Conservation (phyloP, 345 rosid genomes). For the Citropsis articulata region DNA sequence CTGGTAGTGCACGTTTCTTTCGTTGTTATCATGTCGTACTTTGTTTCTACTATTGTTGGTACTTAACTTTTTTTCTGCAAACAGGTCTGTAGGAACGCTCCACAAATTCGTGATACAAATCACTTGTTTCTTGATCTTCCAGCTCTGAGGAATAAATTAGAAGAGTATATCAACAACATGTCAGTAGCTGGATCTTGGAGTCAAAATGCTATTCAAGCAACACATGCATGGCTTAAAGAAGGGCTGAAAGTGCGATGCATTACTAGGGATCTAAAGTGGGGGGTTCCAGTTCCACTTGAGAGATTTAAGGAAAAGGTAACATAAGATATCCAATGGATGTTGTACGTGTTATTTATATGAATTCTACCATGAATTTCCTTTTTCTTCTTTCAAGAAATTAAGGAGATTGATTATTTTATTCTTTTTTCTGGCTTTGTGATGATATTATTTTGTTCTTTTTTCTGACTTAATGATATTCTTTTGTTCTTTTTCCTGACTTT, state of each 20-base stretch:
- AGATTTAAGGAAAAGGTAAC: constrained; percentile 74
- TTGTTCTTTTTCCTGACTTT: constrained; percentile 8
- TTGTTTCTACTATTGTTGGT: background rate
- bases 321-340: background rate
- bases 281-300: constrained; percentile 95
- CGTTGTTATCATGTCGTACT: background rate
- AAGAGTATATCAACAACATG: constrained; percentile 58
- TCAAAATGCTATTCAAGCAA: constrained; percentile 89
- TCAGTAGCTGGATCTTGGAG: constrained; percentile 92
- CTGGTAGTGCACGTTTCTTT: background rate
- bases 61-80: constrained; percentile 13
- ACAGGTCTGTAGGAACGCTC: constrained; percentile 69
- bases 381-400: background rate
- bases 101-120: constrained; percentile 68
- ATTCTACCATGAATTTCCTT: background rate
- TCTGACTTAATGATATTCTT: no score
- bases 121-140: constrained; percentile 99
- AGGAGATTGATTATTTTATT: background rate
- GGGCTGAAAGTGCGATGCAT: constrained; percentile 86
- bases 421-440: constrained; percentile 17
- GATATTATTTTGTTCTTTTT: constrained; percentile 21
- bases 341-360: background rate
- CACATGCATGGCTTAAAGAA: constrained; percentile 90
- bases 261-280: constrained; percentile 99
- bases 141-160: constrained; percentile 64